Conservation (phyloP, 441 rosid genomes). For the Euphorbia corollata region DNA sequence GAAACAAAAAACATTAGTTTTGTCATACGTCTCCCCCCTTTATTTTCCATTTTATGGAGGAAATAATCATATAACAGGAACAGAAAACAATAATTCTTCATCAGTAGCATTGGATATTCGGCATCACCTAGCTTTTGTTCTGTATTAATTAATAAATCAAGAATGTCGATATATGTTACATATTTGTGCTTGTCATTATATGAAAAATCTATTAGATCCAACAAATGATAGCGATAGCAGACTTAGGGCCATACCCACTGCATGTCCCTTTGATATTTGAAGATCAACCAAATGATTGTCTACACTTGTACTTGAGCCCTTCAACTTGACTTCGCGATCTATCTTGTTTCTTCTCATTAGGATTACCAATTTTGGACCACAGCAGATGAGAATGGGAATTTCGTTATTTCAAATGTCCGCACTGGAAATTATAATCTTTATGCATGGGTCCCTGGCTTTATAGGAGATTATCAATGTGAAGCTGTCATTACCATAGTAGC, state of each 20-base stretch:
- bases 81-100: background rate
- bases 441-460: conserved; percentile 63
- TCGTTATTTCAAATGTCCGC: conserved; percentile 35
- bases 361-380: conserved; percentile 63
- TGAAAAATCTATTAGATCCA: background rate
- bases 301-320: too few relatives aligned
- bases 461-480: conserved; percentile 52
- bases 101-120: background rate
- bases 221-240: background rate
- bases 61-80: background rate
- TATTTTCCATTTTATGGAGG: background rate
- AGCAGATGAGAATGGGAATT: conserved; percentile 46
- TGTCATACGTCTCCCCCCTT: background rate
- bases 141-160: background rate
- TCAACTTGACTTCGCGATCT: conserved; percentile 1
- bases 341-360: conserved; percentile 20
- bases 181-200: background rate
- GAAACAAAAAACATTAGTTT: background rate
- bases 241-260: background rate
- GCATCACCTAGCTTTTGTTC: background rate
- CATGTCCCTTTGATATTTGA: background rate
- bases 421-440: conserved; percentile 45
- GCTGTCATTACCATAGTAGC: conserved; percentile 35
- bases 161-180: background rate
- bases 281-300: background rate